Conservation (phyloP, 129 eudicot species). For the Lactuca sativa region DNA sequence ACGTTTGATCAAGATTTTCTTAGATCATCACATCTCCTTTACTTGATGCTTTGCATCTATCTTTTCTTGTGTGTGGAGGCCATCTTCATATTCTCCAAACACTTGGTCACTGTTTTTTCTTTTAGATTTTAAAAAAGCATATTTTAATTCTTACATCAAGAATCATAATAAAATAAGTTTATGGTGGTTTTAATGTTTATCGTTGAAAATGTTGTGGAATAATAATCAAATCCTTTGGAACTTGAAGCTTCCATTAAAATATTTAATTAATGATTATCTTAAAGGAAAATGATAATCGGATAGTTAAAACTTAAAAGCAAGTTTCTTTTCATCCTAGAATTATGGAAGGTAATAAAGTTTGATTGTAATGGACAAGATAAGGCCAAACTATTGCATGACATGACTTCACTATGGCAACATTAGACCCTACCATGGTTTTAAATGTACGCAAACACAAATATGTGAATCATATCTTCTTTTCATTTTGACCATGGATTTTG, state of each 20-base stretch:
- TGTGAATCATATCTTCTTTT: not conserved
- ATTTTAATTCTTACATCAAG: not conserved
- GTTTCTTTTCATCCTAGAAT: constrained; percentile 25
- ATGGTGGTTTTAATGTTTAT: not conserved
- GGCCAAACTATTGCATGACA: not conserved
- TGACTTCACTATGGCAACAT: not conserved
- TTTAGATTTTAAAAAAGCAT: not conserved
- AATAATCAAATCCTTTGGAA: not conserved
- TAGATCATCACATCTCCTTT: not conserved
- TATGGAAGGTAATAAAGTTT: constrained; percentile 8
- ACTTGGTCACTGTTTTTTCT: not conserved
- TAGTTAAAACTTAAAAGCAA: constrained; percentile 14
- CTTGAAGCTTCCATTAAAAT: not conserved
- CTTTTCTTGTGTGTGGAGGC: not conserved
- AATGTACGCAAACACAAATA: not conserved
- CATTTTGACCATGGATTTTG: too few species aligned
- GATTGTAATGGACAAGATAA: constrained; percentile 1
- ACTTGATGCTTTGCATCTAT: not conserved
- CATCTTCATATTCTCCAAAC: not conserved
- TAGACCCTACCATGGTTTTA: constrained; percentile 3
- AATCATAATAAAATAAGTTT: not conserved
- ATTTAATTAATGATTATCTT: not conserved
- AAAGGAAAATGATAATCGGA: not conserved
- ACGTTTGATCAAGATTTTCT: not conserved
- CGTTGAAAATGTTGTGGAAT: not conserved